phyloP scores from a whole-genome alignment of 129 eudicot species.

The Helianthus tuberosus region DNA sequence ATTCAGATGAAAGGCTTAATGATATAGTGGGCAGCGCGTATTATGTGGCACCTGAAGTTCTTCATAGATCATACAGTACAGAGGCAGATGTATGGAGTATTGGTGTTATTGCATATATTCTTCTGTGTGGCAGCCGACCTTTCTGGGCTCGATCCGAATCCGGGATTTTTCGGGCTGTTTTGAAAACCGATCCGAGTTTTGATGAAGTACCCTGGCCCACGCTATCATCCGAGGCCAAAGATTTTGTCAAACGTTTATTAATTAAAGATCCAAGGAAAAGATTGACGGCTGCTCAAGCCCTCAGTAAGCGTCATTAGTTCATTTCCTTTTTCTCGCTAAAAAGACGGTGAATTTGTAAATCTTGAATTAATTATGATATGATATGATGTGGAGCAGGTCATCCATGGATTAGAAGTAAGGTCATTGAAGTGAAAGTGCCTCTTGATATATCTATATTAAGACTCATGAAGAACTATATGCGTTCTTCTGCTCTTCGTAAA shows the following conservation, averaged over 20 bases:
- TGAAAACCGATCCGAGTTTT: slow-evolving; percentile 88
- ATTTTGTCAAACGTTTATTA: slow-evolving; percentile 77
- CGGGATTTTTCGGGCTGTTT: slow-evolving; percentile 87
- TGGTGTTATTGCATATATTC: slow-evolving; percentile 88
- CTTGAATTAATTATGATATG: not conserved
- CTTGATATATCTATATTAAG: slow-evolving; percentile 70
- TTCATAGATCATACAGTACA: slow-evolving; percentile 88
- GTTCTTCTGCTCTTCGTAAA: slow-evolving; percentile 84
- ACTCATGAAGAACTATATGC: slow-evolving; percentile 86
- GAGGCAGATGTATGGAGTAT: slow-evolving; percentile 99
- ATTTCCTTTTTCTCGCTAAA: not conserved
- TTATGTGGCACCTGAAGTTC: slow-evolving; percentile 98
- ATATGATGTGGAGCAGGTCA: slow-evolving; percentile 61
- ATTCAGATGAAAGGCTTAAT: slow-evolving; percentile 90
- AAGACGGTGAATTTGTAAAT: not conserved
- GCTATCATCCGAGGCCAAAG: slow-evolving; percentile 81
- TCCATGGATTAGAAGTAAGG: slow-evolving; percentile 71
- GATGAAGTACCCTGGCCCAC: slow-evolving; percentile 96
- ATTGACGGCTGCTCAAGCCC: slow-evolving; percentile 94
- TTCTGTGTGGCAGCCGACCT: slow-evolving; percentile 92
- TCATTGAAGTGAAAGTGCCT: slow-evolving; percentile 62
- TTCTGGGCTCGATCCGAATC: slow-evolving; percentile 99
- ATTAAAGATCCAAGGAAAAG: slow-evolving; percentile 92
- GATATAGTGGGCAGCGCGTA: slow-evolving; percentile 98
- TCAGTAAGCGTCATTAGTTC: slow-evolving; percentile 49